Base-by-base conservation (phyloP, 2,329 filamentous ascomycete genomes). In the Pseudocercospora vitis region DNA sequence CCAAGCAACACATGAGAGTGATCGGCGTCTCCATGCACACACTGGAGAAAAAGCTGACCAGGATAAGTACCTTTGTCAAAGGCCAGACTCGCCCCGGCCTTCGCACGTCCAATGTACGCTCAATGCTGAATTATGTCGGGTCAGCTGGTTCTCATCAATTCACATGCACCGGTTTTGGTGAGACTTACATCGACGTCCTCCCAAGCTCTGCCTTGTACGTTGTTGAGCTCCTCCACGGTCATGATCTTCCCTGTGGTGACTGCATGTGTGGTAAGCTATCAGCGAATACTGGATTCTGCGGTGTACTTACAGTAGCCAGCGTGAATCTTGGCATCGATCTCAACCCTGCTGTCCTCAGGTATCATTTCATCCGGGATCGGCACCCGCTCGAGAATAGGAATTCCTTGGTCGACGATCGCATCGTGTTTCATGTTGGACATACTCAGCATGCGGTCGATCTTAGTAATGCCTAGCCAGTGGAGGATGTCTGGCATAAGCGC, bases 391-490 rank as follows among this genome's bases (percentile, higher is more conserved):
- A 59, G 56, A 14, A 63, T 63, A n/a, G 60, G 60, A 39, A 63
- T 63, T 12, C 60, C 60, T 28, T 62, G 57, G 54, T 84, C 82
- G 49, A 94, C 89, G 67, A 94, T 92, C 49, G 89, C 89, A 74
- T 94, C 89, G 73, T 94, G 86, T 77, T 94, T 92, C 88, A 92
- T 91, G 74, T 97, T 95, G 74, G 89, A 95, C 94, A 97, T 97
- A 76, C 89, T 95, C 65, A 96, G 78, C 94, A 97, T 99, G 56
- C 91, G 82, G 72, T 99, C 94, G 68, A 99, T 97, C 80, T 97
- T 97, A 70, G 88, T 94, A 69, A 99, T 96, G 58, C 94, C 94
- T 24, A 99, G 82, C 94, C 94, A 97, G 74, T 97, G 94, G 50
- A 97, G 80, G 62, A 97, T 95, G 66, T 68, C 67, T 28, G 94